phyloP scores from a whole-genome alignment of 164 flowering plant species.

The Nelumbo lutea region DNA sequence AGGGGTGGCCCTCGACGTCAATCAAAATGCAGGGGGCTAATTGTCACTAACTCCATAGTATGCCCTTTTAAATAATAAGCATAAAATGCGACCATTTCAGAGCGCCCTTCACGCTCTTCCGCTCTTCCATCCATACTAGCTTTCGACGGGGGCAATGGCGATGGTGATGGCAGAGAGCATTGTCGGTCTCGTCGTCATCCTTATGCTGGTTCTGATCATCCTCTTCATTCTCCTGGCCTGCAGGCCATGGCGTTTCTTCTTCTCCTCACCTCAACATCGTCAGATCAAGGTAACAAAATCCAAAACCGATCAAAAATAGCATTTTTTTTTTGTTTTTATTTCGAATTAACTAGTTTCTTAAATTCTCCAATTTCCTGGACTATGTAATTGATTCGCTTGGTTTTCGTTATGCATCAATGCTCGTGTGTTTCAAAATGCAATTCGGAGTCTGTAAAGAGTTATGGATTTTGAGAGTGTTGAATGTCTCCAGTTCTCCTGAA shows the following conservation, averaged over 20 bases:
- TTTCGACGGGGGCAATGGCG: constrained; percentile 23
- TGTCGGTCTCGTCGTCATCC: constrained; percentile 29
- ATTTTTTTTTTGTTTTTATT: not conserved
- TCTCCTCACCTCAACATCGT: constrained; percentile 30
- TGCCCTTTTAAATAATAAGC: too few species aligned
- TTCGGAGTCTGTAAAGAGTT: not conserved
- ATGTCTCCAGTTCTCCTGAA: not conserved
- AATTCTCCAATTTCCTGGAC: not conserved
- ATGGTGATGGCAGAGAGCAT: constrained; percentile 48
- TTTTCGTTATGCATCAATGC: not conserved
- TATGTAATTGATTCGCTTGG: not conserved
- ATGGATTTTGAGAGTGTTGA: not conserved
- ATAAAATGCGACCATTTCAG: constrained; percentile 55
- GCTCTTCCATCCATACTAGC: not conserved
- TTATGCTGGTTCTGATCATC: constrained; percentile 59
- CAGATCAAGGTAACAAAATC: constrained; percentile 40
- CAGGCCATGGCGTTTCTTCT: constrained; percentile 79
- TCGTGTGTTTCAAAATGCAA: not conserved
- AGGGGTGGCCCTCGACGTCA: too few species aligned
- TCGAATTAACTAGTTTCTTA: too few species aligned
- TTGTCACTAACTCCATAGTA: too few species aligned
- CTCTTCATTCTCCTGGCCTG: constrained; percentile 60
- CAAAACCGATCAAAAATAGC: not conserved
- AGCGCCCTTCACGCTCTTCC: constrained; percentile 52
- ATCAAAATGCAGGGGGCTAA: too few species aligned